Evolutionary conservation across 2,329 filamentous ascomycete genomes (phyloP), one percentile per base, ranked within the genome.

Genomic region (Phaeosphaeria sp.): DNA sequence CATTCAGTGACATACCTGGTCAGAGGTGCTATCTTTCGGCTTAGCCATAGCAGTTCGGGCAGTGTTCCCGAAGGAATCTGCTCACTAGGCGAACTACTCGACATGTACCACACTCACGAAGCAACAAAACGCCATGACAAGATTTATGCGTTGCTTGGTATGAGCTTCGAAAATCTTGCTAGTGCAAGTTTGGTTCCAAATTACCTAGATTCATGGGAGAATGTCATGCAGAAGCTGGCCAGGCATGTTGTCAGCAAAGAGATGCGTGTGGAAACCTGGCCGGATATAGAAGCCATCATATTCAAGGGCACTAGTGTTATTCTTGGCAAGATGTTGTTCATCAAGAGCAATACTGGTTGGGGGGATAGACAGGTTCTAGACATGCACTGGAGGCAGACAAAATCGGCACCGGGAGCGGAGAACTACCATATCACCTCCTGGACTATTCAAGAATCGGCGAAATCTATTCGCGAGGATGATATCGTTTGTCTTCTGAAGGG

Each of bases 91-190:
- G 59, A 65, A 51, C 57, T 66, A 39, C 24, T 64, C 1, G 59
- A 66, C 51, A 66, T 66, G 61, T 64, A 63, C 45, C 53, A 61
- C 51, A 44, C 49, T 20, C 56, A 59, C 15, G 44, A 61, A 43
- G 62, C 60, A 52, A 59, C 60, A 7, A 40, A 59, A 44, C 53
- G 48, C 33, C 52, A 57, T 42, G 62, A 63, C 27, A 65, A 63
- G 53, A 51, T 67, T 13, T 67, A 57, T 62, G 56, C 60, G 11
- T 57, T 67, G 30, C 56, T 67, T 11, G 57, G 62, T 42, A 63
- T 67, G 58, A 62, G 62, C 43, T 59, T 56, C 25, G 62, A 59
- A 57, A 55, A 60, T 52, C 33, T 36, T 27, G 54, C 48, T 21
- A 55, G 43, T 53, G 45, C 24, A 51, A 44, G 22, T 6, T 36